Base-by-base conservation (phyloP, 1,139 yeast species). In the Hyphopichia buzzinii region DNA sequence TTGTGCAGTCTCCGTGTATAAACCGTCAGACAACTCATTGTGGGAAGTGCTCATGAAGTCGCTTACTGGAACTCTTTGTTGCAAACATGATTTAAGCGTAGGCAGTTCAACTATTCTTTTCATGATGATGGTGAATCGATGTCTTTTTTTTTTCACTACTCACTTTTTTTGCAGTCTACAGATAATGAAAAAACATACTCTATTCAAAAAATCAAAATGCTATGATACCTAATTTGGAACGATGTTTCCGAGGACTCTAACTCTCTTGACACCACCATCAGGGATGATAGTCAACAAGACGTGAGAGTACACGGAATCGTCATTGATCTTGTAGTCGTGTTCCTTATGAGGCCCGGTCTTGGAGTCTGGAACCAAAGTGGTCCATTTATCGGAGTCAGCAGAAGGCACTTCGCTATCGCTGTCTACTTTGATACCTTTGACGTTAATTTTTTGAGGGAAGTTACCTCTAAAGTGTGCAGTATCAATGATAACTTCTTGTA, bases 401-500 rank as follows among this genome's bases (percentile, higher is more conserved):
- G 53, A 39, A 3, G 71, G 62, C 14, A 74, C 65, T 7, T 67
- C 57, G 17, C 51, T 46, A 25, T 66, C 72, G 23, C 57, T 60
- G 2, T 58, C 50, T 10, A 72, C 66, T 13, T 57, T 54, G 35
- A 78, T 54, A 4, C 78, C 90, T 54, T 83, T 79, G 10, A 89
- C 67, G 36, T 75, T 69, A 43, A 89, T 60, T 49, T 72, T 74
- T 60, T 88, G 95, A 0, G 97, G 97, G 71, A 80, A 90, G 64
- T 90, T 90, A 28, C 97, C 97, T 57, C 94, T 74, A 68, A 81
- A 90, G 59, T 87, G 92, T 6, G 96, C 96, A 14, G 97, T 92
- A 59, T 92, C 97, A 25, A 90, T 76, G 3, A 84, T 73, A 30
- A 89, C 64, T 42, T 77, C 71, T 25, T 72, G 64, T 40, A 87